A percentile compares a stretch with the other conserved stretches of the same genome.
These are phyloP conservation scores for Chlorella sp. DNA, from an alignment of 139 green algal genomes.

Conservation along the genomic window DNA sequence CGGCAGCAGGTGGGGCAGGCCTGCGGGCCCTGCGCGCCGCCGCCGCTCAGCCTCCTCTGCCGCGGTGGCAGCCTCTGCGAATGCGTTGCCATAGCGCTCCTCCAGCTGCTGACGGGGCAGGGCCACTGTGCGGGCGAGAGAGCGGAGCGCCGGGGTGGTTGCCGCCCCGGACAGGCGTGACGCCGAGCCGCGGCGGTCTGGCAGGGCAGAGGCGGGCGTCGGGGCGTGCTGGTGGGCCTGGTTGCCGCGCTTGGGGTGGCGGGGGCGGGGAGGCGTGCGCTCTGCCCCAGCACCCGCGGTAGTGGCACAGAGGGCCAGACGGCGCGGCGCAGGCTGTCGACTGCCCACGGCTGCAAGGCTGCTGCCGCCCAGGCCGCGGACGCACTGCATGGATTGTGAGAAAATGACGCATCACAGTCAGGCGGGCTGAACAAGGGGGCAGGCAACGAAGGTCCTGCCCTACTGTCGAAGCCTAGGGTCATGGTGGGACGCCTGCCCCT, in stretches of 20 bases:
- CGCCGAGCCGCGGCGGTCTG: not conserved
- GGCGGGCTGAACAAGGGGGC: not conserved
- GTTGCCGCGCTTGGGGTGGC: not conserved
- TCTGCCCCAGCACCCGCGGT: not conserved
- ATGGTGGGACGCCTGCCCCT: no score
- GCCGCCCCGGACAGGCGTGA: not conserved
- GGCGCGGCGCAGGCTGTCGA: not conserved
- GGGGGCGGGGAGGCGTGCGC: not conserved
- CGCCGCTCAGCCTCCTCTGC: not conserved
- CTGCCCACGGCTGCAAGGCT: not conserved
- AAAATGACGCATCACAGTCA: not conserved
- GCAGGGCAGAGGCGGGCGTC: not conserved
- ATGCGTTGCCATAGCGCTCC: not conserved
- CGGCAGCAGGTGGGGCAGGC: not conserved
- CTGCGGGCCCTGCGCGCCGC: not conserved
- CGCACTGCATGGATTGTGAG: not conserved
- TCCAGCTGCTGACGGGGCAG: not conserved
- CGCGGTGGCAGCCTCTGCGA: not conserved
- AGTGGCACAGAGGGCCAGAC: not conserved
- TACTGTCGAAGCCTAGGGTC: not conserved
- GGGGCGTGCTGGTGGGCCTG: not conserved
- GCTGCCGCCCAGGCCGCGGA: not conserved
- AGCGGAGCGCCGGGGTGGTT: conserved; percentile 2
- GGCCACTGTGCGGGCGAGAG: not conserved
- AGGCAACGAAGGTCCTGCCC: not conserved